Evolutionary conservation across 2,329 filamentous ascomycete genomes (phyloP), one percentile per base, ranked within the genome.

Genomic region (Ambrosiella beaveri): DNA sequence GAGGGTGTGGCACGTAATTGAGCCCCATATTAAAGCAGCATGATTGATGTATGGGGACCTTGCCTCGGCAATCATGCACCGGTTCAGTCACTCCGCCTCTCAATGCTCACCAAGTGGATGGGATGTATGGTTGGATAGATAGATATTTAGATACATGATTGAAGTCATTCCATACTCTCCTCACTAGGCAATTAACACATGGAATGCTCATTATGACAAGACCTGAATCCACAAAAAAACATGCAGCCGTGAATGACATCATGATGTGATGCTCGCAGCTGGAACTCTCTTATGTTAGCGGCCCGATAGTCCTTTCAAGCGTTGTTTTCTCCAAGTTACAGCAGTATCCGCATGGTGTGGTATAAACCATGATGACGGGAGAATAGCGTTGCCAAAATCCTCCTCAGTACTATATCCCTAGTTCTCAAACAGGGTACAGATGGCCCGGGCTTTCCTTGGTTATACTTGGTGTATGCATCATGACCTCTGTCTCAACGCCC

Each of bases 401-500:
- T 17, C 8, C 19, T 17, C 44, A 47, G n/a, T 13, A 47, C n/a
- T n/a, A 19, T 11, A 36, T 19, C 47, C 47, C 19, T 35, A n/a
- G 47, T 51, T 36, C 47, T 51, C 15, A 51, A 51, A 51, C 47
- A 51, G 19, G 47, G 47, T 17, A 51, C 6, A 27, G n/a, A 7
- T 9, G 47, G 47, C 7, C 27, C 47, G 47, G 5, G 47, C 47
- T 37, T 51, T 51, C 47, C 17, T 51, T 15, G 19, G 47, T 51
- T 51, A 51, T 51, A 51, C 47, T 35, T 51, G 47, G 47, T 51
- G 38, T 41, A 54, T 54, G 52, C 52, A 54, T 54, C 52, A 54
- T 17, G 19, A 54, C 37, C 52, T 54, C 38, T 54, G 37, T 40
- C 41, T 54, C 38, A 40, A 54, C 37, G 27, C 27, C 27, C 52